Evolutionary conservation across 2,329 filamentous ascomycete genomes (phyloP), one percentile per base, ranked within the genome.

Genomic region (Aspergillus terreus): DNA sequence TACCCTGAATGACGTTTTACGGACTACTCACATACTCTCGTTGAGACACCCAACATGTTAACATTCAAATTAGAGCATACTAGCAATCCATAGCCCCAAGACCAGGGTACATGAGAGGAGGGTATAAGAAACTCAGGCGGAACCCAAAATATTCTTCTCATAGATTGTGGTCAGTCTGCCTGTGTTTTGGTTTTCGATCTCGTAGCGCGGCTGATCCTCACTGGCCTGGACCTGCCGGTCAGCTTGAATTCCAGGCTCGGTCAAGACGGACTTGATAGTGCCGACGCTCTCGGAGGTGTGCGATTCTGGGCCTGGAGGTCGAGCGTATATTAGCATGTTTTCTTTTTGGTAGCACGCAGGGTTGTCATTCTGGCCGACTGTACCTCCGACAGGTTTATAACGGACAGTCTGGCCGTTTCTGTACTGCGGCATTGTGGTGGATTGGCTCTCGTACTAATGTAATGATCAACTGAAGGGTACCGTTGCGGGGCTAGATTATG

Each of bases 341-440:
- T 19, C 19, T 19, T 19, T 19, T 19, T 19, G 19, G 19, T 4
- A 19, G 19, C 19, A 19, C 19, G 19, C 19, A 19, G 3, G 3
- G 19, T 19, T 19, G 4, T 19, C 2, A 19, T 27, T 9, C 25
- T 27, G 25, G 25, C 25, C 25, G 25, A 27, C 25, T 27, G 19
- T 47, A 32, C 35, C 46, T 6, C 46, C 35, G 4, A 47, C 11
- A 11, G 46, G 46, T 21, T 47, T 47, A 21, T 47, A 47, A 12
- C 23, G 12, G 0, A 47, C 46, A 19, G 6, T 41, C 4, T 47
- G 15, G 14, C 35, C 46, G 19, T 30, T 32, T 3, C 21, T 40
- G 46, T 47, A 42, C 9, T 47, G 21, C 25, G 46, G 21, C 46
- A 47, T 47, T 14, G 21, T 42, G 19, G 33, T 27, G 4, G 25